Conservation (phyloP, 139 green algal genomes). For the Chlamydomonas sp. region DNA sequence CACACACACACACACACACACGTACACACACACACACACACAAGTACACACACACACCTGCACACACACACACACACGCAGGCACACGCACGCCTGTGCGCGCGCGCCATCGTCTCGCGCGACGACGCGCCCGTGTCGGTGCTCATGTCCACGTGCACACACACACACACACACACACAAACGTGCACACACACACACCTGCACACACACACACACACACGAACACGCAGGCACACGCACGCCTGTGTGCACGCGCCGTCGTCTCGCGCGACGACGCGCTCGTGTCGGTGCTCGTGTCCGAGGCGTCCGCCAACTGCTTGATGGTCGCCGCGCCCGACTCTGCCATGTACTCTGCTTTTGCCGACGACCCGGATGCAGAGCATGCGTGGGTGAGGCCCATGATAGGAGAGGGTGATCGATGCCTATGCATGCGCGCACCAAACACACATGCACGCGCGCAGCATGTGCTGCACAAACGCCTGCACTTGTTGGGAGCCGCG, state of each 20-base stretch:
- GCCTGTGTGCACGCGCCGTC: slow-evolving; percentile 49
- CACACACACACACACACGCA: slow-evolving; percentile 13
- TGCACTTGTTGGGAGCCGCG: background rate
- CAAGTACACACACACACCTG: background rate
- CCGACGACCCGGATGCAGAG: slow-evolving; percentile 25
- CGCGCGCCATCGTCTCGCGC: slow-evolving; percentile 38
- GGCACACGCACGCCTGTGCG: slow-evolving; percentile 76
- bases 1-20: slow-evolving; percentile 11
- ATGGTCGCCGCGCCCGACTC: background rate
- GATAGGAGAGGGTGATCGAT: too few species aligned
- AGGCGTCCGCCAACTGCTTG: slow-evolving; percentile 24
- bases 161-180: too few species aligned
- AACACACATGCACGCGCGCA: too few species aligned
- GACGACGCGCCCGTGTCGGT: slow-evolving; percentile 60
- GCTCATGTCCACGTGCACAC: slow-evolving; percentile 2
- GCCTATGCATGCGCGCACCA: too few species aligned
- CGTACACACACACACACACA: background rate
- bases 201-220: too few species aligned
- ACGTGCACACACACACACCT: too few species aligned
- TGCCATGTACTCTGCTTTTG: slow-evolving; percentile 18
- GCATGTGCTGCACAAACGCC: background rate
- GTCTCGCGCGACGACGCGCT: slow-evolving; percentile 58
- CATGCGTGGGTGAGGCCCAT: too few species aligned
- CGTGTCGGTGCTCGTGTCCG: slow-evolving; percentile 47
- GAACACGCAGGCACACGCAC: slow-evolving; percentile 71